These are phyloP conservation scores for Cytauxzoon felis DNA, from an alignment of 169 alveolate species.

Conservation along the genomic window DNA sequence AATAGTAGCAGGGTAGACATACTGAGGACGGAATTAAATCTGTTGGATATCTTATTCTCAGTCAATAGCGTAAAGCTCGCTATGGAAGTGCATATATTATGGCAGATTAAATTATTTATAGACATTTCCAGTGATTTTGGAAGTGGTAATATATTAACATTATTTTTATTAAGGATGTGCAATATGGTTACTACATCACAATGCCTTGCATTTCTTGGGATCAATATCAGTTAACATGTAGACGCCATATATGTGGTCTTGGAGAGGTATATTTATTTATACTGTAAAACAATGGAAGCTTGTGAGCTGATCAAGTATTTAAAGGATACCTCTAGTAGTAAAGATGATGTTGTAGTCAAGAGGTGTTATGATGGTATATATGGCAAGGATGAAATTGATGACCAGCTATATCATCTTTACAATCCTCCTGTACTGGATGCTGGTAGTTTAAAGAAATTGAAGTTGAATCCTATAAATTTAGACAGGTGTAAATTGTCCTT, in stretches of 20 bases:
- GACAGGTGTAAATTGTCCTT: background rate
- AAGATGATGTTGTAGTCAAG: no score
- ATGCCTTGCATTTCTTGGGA: no score
- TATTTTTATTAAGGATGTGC: background rate
- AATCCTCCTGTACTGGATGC: constrained; percentile 5
- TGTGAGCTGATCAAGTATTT: no score
- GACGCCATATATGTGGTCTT: no score
- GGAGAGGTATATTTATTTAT: no score
- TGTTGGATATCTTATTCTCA: background rate
- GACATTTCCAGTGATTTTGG: constrained; percentile 14
- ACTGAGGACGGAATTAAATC: constrained; percentile 9
- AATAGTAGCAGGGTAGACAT: background rate
- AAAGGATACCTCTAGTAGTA: no score
- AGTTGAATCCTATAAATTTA: background rate
- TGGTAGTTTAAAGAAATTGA: constrained; percentile 1
- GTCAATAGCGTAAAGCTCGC: constrained; percentile 47
- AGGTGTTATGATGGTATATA: background rate
- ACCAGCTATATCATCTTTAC: background rate
- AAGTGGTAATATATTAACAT: background rate
- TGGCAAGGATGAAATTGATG: background rate
- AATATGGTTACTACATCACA: background rate
- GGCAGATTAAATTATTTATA: constrained; percentile 31
- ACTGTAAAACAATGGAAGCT: no score
- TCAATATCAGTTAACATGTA: no score
- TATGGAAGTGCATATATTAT: constrained; percentile 23